phyloP scores from a whole-genome alignment of 768 basidiomycete genomes.

The Lentinus tigrinus region DNA sequence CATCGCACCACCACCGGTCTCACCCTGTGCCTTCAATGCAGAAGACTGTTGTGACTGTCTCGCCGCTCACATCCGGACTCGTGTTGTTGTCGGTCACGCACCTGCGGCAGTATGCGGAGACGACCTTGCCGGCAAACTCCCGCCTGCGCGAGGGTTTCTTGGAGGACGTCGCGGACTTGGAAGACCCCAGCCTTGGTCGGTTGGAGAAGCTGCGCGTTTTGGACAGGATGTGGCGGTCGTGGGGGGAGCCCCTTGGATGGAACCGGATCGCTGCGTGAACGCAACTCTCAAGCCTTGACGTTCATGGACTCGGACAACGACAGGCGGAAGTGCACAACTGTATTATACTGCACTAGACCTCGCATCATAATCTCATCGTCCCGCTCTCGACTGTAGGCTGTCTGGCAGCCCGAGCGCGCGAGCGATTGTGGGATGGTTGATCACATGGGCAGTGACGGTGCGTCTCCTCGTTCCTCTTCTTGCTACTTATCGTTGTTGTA shows the following conservation, averaged over 20 bases:
- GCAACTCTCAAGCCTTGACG: neutral
- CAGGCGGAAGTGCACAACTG: too few species aligned
- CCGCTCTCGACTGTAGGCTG: too few species aligned
- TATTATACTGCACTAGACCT: too few species aligned
- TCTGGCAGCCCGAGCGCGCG: too few species aligned
- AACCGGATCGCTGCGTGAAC: slow-evolving; percentile 26
- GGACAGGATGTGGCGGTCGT: slow-evolving; percentile 87
- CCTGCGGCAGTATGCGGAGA: slow-evolving; percentile 64
- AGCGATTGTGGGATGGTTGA: too few species aligned
- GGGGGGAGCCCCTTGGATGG: slow-evolving; percentile 74
- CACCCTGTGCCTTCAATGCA: slow-evolving; percentile 5
- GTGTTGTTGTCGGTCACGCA: slow-evolving; percentile 69
- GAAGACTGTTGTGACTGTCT: slow-evolving; percentile 30
- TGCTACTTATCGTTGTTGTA: too few species aligned
- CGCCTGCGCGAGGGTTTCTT: slow-evolving; percentile 76
- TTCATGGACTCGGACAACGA: too few species aligned
- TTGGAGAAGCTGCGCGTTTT: slow-evolving; percentile 76
- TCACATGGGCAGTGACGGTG: too few species aligned
- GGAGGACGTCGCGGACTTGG: slow-evolving; percentile 80
- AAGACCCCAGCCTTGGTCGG: slow-evolving; percentile 66
- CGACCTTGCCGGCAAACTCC: slow-evolving; percentile 53
- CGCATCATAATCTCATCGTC: too few species aligned
- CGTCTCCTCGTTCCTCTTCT: too few species aligned
- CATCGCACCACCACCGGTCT: slow-evolving; percentile 17
- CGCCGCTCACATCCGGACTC: slow-evolving; percentile 69